Conservation (phyloP, 2,329 filamentous ascomycete species). For the Rutstroemia sydowiana region DNA sequence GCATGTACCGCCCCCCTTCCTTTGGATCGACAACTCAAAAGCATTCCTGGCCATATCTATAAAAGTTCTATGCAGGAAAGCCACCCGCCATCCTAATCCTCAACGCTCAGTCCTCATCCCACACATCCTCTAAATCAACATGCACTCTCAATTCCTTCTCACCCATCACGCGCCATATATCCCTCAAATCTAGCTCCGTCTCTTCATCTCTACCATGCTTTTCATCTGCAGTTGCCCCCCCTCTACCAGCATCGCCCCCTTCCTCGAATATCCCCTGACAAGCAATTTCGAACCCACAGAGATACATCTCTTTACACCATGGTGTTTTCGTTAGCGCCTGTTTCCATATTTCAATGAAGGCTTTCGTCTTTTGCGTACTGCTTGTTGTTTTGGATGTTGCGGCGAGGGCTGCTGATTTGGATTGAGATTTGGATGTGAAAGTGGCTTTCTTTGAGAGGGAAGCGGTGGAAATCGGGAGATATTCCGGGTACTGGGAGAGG, state of each 20-base stretch:
- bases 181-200: constrained; percentile 30
- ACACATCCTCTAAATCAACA: constrained; percentile 42
- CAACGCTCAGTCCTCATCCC: background rate
- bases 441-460: constrained; percentile 23
- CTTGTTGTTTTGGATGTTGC: constrained; percentile 24
- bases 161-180: constrained; percentile 46
- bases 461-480: constrained; percentile 18
- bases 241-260: constrained; percentile 29
- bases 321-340: constrained; percentile 50
- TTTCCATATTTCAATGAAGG: constrained; percentile 43
- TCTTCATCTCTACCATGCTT: constrained; percentile 33
- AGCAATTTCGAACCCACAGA: constrained; percentile 46
- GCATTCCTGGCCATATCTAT: no score
- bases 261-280: constrained; percentile 22
- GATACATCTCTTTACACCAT: constrained; percentile 54
- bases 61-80: no score
- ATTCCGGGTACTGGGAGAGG: constrained; percentile 34
- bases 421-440: background rate
- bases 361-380: background rate
- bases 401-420: background rate
- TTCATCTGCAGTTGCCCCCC: constrained; percentile 20
- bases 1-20: no score
- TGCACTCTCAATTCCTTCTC: constrained; percentile 57
- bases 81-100: background rate
- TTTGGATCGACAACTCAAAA: no score